Evolutionary conservation across 139 green algal genomes (phyloP).

Genomic region (Prasinococcaceae sp.): DNA sequence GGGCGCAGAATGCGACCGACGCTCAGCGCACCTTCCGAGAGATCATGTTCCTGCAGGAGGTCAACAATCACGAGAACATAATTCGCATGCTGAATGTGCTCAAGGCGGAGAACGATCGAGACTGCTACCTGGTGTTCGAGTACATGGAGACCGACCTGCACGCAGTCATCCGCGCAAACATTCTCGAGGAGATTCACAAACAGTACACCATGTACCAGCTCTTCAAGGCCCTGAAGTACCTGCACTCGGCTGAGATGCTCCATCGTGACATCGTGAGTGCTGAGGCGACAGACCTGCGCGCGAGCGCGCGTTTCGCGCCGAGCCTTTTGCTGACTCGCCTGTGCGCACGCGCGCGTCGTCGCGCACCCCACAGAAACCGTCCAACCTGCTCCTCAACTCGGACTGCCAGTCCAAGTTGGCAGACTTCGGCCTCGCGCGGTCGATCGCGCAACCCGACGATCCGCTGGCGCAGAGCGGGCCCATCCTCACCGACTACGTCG

Average conservation of each 20-base stretch:
- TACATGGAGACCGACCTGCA: constrained; percentile 94
- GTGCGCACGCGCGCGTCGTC: no score
- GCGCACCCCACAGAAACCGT: no score
- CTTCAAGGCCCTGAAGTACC: constrained; percentile 91
- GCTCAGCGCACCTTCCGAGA: constrained; percentile 87
- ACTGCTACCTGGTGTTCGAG: constrained; percentile 95
- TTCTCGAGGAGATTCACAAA: constrained; percentile 92
- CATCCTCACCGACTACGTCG: constrained; percentile 95
- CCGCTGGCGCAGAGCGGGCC: constrained; percentile 40
- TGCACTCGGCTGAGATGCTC: constrained; percentile 86
- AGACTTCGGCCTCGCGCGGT: constrained; percentile 85
- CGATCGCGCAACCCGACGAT: constrained; percentile 41
- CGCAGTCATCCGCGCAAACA: constrained; percentile 85
- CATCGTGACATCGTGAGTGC: constrained; percentile 98
- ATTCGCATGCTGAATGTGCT: constrained; percentile 89
- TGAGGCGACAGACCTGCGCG: no score
- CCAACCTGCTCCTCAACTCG: constrained; percentile 94
- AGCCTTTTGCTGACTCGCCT: no score
- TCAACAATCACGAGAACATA: constrained; percentile 87
- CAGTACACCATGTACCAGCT: constrained; percentile 99
- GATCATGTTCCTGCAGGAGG: constrained; percentile 96
- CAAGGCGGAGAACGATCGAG: constrained; percentile 88
- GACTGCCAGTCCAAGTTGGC: constrained; percentile 94
- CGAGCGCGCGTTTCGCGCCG: no score
- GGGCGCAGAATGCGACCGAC: no score